Conservation (phyloP, 305 asterid species). For the Galium porrigens region DNA sequence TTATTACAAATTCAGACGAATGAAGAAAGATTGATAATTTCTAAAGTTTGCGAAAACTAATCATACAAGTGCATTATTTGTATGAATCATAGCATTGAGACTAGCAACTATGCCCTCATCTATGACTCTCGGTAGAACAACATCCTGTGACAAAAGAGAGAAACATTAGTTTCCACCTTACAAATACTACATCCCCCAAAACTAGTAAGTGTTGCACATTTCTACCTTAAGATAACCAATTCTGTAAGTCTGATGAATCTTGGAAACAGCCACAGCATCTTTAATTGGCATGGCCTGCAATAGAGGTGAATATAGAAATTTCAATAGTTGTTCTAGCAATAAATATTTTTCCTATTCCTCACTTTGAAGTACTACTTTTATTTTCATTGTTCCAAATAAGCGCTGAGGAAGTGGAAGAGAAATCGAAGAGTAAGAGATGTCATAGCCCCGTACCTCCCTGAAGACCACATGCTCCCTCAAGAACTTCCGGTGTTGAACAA, state of each 20-base stretch:
- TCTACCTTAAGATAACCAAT: conserved; percentile 79
- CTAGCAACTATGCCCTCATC: conserved; percentile 64
- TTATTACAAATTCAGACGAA: conserved; percentile 16
- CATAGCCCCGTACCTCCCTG: conserved; percentile 51
- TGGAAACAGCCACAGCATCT: conserved; percentile 62
- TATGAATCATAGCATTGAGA: conserved; percentile 59
- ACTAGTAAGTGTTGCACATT: conserved; percentile 8
- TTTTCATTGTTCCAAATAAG: background rate
- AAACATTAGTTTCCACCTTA: conserved; percentile 18
- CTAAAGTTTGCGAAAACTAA: background rate
- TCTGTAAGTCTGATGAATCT: conserved; percentile 92
- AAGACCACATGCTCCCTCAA: conserved; percentile 73
- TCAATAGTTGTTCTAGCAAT: background rate
- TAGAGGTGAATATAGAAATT: conserved; percentile 14
- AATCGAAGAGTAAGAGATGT: background rate
- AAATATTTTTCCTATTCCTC: background rate
- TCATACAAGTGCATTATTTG: conserved; percentile 82
- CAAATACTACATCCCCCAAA: background rate
- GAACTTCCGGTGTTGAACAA: conserved; percentile 65
- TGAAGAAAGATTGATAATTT: background rate
- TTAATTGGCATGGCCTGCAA: conserved; percentile 78
- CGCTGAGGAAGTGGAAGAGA: background rate
- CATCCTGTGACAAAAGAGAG: conserved; percentile 43
- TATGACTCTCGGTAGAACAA: conserved; percentile 61
- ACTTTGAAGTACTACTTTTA: background rate